Evolutionary conservation across 345 rosid species (phyloP).

Genomic region (Eucalyptus marginata): DNA sequence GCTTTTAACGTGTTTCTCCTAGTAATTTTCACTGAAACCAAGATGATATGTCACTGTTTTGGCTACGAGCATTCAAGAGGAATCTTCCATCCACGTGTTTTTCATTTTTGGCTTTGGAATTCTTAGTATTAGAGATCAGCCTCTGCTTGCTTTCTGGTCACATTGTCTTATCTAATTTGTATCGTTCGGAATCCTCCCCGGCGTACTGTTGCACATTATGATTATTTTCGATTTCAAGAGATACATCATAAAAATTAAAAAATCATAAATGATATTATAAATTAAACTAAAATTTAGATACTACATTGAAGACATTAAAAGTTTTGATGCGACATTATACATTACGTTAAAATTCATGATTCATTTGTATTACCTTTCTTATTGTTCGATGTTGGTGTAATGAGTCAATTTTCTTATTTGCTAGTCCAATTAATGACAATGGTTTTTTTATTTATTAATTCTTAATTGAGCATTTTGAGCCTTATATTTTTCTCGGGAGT

Average conservation of each 20-base stretch:
- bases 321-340: rapidly evolving
- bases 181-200: not conserved
- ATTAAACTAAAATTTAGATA: no score
- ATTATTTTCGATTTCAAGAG: not conserved
- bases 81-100: not conserved
- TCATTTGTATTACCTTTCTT: not conserved
- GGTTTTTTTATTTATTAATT: no score
- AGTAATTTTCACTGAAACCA: not conserved
- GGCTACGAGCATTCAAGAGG: not conserved
- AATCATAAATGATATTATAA: no score
- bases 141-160: not conserved
- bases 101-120: not conserved
- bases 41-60: not conserved
- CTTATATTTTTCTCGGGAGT: no score
- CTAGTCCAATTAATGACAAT: no score
- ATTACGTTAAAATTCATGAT: rapidly evolving
- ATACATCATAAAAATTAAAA: no score
- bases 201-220: not conserved
- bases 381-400: not conserved
- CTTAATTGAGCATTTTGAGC: not conserved
- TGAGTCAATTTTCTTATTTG: not conserved
- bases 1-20: not conserved
- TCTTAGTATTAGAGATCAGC: rapidly evolving
- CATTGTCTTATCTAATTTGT: not conserved
- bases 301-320: rapidly evolving